A percentile compares a stretch with the other conserved stretches of the same genome.
These are phyloP conservation scores for Chaetomiaceae sp. DNA, from an alignment of 2,329 filamentous ascomycete species.

Conservation along the genomic window DNA sequence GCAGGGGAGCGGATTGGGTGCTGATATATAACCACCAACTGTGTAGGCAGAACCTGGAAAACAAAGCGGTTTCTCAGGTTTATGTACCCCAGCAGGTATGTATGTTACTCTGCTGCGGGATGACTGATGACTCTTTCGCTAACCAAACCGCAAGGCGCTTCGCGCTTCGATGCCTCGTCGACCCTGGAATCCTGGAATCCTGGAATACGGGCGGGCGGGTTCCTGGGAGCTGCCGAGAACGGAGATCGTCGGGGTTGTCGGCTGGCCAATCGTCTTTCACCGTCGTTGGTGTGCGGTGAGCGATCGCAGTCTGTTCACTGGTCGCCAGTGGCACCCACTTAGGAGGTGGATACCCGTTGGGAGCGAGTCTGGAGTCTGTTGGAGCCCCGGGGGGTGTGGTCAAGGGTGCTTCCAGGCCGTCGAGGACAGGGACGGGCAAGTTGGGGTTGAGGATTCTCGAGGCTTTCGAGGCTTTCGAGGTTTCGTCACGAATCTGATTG, in stretches of 20 bases:
- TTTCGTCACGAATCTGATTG: too few relatives aligned
- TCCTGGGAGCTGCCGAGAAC: slow-evolving; percentile 26
- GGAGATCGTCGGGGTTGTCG: slow-evolving; percentile 23
- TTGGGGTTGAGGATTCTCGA: too few relatives aligned
- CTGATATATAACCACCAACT: too few relatives aligned
- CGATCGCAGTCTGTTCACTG: slow-evolving; percentile 9
- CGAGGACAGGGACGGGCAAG: too few relatives aligned
- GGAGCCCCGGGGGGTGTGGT: neutral
- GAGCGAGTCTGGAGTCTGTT: too few relatives aligned
- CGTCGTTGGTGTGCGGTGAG: slow-evolving; percentile 16
- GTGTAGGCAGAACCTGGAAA: too few relatives aligned
- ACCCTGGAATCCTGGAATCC: too few relatives aligned
- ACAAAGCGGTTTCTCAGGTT: too few relatives aligned
- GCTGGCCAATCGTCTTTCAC: slow-evolving; percentile 28
- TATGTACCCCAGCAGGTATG: too few relatives aligned
- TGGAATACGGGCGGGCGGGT: slow-evolving; percentile 9
- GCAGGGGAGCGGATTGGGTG: neutral
- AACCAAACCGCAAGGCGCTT: neutral
- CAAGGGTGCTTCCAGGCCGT: too few relatives aligned
- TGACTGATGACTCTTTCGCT: slow-evolving; percentile 24
- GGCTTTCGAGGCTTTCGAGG: too few relatives aligned
- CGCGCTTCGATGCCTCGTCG: slow-evolving; percentile 9
- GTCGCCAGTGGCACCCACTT: slow-evolving; percentile 10
- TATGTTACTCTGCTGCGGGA: too few relatives aligned
- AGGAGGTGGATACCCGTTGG: neutral